Conservation (phyloP, 495 filamentous ascomycete species). For the Cercophora samala region DNA sequence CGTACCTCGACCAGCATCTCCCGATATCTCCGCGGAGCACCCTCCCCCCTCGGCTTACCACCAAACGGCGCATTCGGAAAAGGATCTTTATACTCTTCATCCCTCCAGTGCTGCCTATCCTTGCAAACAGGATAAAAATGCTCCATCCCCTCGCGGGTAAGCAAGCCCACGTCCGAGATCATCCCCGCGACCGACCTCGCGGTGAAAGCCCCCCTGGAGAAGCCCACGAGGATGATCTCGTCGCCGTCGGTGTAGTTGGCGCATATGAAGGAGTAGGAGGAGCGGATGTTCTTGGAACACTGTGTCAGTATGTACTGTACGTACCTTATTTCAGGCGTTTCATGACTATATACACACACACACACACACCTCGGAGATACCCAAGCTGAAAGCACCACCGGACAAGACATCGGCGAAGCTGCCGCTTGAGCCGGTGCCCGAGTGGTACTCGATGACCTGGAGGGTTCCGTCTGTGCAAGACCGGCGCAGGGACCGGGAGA, state of each 20-base stretch:
- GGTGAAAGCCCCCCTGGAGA: slow-evolving; percentile 72
- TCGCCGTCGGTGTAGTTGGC: slow-evolving; percentile 66
- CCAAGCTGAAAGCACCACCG: slow-evolving; percentile 50
- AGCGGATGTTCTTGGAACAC: slow-evolving; percentile 50
- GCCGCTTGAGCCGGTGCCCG: slow-evolving; percentile 49
- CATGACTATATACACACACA: no score
- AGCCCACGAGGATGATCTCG: slow-evolving; percentile 68
- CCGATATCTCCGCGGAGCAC: slow-evolving; percentile 34
- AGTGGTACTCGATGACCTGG: slow-evolving; percentile 51
- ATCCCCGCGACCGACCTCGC: slow-evolving; percentile 62
- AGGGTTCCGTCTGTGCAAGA: slow-evolving; percentile 38
- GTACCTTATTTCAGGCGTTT: no score
- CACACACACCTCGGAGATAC: slow-evolving; percentile 41
- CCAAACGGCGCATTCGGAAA: slow-evolving; percentile 57
- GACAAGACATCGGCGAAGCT: slow-evolving; percentile 43
- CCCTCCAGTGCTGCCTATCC: slow-evolving; percentile 57
- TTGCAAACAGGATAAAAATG: slow-evolving; percentile 62
- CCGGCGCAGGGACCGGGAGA: slow-evolving; percentile 41
- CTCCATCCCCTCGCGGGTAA: slow-evolving; percentile 62
- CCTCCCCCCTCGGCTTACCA: slow-evolving; percentile 51
- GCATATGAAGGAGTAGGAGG: slow-evolving; percentile 63
- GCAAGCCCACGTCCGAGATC: slow-evolving; percentile 58
- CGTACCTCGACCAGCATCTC: slow-evolving; percentile 37
- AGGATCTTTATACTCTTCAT: slow-evolving; percentile 51
- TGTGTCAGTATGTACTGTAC: neutral